Evolutionary conservation across 768 basidiomycete species (phyloP), one percentile per base, ranked within the genome.

Genomic region (Leucosporidium scottii): DNA sequence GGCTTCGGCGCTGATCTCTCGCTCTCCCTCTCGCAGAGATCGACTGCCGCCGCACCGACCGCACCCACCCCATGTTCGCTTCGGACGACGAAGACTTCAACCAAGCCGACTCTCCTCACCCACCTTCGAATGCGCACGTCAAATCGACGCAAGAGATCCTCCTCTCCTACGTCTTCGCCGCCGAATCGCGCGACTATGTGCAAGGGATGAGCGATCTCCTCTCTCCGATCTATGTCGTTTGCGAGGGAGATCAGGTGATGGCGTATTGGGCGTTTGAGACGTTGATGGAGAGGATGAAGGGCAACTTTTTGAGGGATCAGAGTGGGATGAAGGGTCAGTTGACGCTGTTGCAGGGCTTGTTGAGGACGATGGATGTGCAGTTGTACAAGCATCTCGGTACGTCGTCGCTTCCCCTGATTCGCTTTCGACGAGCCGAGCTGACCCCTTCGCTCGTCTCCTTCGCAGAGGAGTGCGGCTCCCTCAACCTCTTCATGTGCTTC

Each of bases 131-230:
- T 75, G 89, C 89, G 69, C 93, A 98, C 74, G 89, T 96, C 59
- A 89, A 93, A 73, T 84, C 88, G n/a, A 82, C 93, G 68, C 87
- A 86, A 28, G 83, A 84, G 17, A 89, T 98, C 71, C 81, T 98
- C 9, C 81, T 97, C 74, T 96, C 93, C 0, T 94, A 92, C 74
- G 90, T 73, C 25, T 70, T 73, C 13, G 66, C 72, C 17, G 34
- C 51, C 6, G 30, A 23, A 0, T 27, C n/a, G 21, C 63, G 59
- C 88, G 92, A 93, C 34, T 97, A 98, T 77, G 96, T 98, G 7
- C 96, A 98, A 78, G 96, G 96, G 39, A 98, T 98, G 96, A 92
- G 90, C 3, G 96, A 99, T 78, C 84, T 99, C 20, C 90, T 90
- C 73, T 88, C 91, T 5, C 96, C 96, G 18, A 79, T 98, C 9